Percentiles rank a stretch among this genome's conserved stretches.
Evolutionary conservation across 1,284 basidiomycete genomes (phyloP).

Genomic region (Sporisorium exsertum): DNA sequence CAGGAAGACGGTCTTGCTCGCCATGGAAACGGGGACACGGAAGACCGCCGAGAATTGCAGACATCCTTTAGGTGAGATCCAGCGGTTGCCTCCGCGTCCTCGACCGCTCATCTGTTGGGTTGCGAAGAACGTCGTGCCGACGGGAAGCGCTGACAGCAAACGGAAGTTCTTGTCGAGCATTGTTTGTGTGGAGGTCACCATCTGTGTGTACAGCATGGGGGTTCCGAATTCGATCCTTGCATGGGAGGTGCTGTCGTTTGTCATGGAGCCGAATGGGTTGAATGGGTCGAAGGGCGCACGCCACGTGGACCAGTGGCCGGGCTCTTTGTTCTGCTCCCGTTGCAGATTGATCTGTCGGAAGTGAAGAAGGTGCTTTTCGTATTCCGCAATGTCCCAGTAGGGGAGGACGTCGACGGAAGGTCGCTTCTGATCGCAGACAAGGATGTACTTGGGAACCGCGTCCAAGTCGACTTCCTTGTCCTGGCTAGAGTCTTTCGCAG

Average conservation of each 20-base stretch:
- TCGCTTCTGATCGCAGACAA: slow-evolving; percentile 26
- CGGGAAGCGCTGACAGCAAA: slow-evolving; percentile 78
- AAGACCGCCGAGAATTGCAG: slow-evolving; percentile 86
- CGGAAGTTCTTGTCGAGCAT: slow-evolving; percentile 89
- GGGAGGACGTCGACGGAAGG: slow-evolving; percentile 23
- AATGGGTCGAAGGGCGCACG: slow-evolving; percentile 39
- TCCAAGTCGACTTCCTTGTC: slow-evolving; percentile 59
- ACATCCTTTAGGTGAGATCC: slow-evolving; percentile 92
- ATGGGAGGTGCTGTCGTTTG: background rate
- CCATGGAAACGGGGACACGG: slow-evolving; percentile 75
- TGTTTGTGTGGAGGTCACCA: slow-evolving; percentile 93
- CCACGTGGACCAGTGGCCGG: slow-evolving; percentile 37
- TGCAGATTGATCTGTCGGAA: slow-evolving; percentile 27
- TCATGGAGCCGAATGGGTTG: slow-evolving; percentile 28
- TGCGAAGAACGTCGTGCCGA: slow-evolving; percentile 83
- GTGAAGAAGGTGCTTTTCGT: slow-evolving; percentile 31
- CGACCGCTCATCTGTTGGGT: slow-evolving; percentile 88
- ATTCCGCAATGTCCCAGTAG: slow-evolving; percentile 50
- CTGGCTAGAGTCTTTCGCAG: slow-evolving; percentile 15
- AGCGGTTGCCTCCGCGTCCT: slow-evolving; percentile 88
- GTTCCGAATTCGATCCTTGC: slow-evolving; percentile 74
- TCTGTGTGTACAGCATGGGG: slow-evolving; percentile 84
- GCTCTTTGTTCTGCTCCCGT: slow-evolving; percentile 13
- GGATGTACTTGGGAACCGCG: slow-evolving; percentile 60
- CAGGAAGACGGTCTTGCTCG: slow-evolving; percentile 85